Percentiles rank a stretch among this genome's conserved stretches.
phyloP scores from a whole-genome alignment of 2,329 filamentous ascomycete genomes.

The Pseudocercospora fijiensis region DNA sequence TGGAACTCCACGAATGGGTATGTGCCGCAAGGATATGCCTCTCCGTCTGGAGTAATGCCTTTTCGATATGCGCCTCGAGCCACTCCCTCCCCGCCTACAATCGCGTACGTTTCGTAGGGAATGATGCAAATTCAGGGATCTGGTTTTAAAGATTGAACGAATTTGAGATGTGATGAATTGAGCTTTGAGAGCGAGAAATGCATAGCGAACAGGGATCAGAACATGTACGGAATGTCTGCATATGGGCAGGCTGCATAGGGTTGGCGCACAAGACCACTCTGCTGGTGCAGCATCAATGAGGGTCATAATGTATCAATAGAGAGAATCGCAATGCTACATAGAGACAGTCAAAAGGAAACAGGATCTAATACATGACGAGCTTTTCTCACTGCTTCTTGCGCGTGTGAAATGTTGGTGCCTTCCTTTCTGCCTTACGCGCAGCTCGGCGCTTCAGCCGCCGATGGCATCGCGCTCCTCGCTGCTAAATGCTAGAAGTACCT shows the following conservation, averaged over 20 bases:
- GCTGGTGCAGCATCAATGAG: conserved; percentile 29
- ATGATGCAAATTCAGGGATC: background rate
- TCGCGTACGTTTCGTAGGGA: conserved; percentile 1
- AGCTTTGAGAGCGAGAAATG: background rate
- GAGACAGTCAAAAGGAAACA: conserved; percentile 7
- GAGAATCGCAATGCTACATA: background rate
- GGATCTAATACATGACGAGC: too few relatives aligned
- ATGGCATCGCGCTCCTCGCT: background rate
- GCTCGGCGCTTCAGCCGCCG: background rate
- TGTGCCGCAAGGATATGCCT: conserved; percentile 8
- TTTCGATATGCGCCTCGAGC: background rate
- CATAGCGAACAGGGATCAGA: background rate
- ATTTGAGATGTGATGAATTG: background rate
- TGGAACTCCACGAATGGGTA: conserved; percentile 12
- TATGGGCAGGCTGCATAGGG: conserved; percentile 10
- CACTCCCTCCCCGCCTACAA: background rate
- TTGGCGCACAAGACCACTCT: conserved; percentile 22
- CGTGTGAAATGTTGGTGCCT: background rate
- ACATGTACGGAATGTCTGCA: background rate
- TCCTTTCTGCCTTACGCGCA: background rate
- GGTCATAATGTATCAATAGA: conserved; percentile 6
- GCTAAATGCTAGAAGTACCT: background rate
- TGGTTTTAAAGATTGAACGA: background rate
- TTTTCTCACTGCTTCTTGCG: background rate
- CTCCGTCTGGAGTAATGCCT: conserved; percentile 10